Evolutionary conservation across 306 rosid species (phyloP).

Genomic region (Trichosanthes truncata): DNA sequence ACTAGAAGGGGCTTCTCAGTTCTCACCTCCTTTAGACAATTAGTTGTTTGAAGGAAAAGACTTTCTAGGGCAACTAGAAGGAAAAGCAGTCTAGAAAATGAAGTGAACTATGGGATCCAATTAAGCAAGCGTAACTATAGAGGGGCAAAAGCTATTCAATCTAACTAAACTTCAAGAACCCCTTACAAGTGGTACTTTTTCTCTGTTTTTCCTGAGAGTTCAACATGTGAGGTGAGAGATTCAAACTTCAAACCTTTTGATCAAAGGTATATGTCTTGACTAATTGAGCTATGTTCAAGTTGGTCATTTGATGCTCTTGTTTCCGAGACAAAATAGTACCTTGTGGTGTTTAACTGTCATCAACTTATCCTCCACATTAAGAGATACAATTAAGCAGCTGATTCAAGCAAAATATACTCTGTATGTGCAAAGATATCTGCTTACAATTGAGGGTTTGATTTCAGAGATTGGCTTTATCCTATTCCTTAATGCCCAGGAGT

Average conservation of each 20-base stretch:
- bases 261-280: no score
- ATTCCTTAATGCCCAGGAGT: conserved; percentile 51
- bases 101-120: background rate
- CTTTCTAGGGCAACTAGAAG: no score
- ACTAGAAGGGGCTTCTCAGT: no score
- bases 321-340: background rate
- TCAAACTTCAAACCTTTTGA: no score
- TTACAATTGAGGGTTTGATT: conserved; percentile 5
- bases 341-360: background rate
- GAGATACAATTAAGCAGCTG: background rate
- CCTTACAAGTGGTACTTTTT: background rate
- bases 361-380: background rate
- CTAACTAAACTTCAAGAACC: background rate
- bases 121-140: background rate
- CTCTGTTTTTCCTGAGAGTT: no score
- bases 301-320: no score
- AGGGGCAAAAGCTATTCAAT: background rate
- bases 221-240: no score
- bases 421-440: background rate
- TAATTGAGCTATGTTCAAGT: no score
- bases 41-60: no score
- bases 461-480: conserved; percentile 39
- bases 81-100: no score
- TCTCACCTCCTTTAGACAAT: no score
- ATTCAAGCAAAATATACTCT: background rate